A percentile compares a stretch with the other conserved stretches of the same genome.
Evolutionary conservation across 202 grass and related monocot genomes (phyloP).

Genomic region (Thinopyrum obtusiflorum): DNA sequence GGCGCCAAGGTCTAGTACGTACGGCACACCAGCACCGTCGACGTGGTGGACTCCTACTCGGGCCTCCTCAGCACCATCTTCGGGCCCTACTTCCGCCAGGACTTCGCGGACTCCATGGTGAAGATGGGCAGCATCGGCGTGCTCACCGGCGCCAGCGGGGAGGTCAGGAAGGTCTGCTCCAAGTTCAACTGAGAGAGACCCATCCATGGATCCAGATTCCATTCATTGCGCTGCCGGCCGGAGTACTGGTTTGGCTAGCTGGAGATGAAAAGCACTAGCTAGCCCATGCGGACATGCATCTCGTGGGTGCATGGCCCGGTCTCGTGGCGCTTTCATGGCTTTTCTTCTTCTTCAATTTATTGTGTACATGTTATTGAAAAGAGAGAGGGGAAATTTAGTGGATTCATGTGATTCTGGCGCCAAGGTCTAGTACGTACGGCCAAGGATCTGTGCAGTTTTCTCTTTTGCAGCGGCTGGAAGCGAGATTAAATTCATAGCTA

Average conservation of each 20-base stretch:
- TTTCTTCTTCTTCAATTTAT: neutral
- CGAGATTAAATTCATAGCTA: neutral
- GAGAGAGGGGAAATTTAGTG: neutral
- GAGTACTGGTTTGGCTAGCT: neutral
- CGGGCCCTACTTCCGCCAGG: constrained; percentile 62
- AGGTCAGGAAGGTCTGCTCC: constrained; percentile 73
- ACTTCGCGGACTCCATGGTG: constrained; percentile 78
- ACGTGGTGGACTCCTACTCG: constrained; percentile 82
- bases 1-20: neutral
- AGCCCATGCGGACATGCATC: neutral
- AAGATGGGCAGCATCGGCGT: constrained; percentile 76
- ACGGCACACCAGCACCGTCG: constrained; percentile 44
- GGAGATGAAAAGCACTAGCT: neutral
- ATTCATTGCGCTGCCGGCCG: constrained; percentile 19
- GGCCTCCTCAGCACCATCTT: constrained; percentile 42
- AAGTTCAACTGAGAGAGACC: constrained; percentile 68
- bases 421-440: neutral
- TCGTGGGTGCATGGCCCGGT: constrained; percentile 6
- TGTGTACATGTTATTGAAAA: constrained; percentile 30
- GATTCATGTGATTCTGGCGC: neutral
- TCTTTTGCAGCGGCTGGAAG: neutral
- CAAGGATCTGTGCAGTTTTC: constrained; percentile 12
- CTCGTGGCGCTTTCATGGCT: constrained; percentile 7
- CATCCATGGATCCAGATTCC: neutral
- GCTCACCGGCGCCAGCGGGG: constrained; percentile 44